Evolutionary conservation across 78 protist species (phyloP).

Genomic region (Dictyostelium purpureum): DNA sequence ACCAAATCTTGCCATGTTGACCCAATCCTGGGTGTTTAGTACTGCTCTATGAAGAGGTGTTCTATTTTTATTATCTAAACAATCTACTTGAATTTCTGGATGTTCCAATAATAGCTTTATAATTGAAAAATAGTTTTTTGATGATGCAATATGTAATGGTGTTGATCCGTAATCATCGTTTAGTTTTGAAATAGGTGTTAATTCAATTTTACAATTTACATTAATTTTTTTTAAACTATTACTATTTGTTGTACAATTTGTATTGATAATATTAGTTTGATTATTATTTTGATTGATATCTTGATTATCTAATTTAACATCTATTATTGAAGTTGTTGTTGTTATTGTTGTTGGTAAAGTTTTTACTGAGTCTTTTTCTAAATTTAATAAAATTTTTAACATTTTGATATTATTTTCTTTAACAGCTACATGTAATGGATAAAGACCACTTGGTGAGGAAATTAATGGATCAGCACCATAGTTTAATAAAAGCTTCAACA

Average conservation of each 20-base stretch:
- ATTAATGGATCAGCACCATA: constrained; percentile 42
- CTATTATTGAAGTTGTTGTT: not conserved
- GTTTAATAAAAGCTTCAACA: constrained; percentile 18
- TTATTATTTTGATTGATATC: not conserved
- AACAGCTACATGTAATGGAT: constrained; percentile 53
- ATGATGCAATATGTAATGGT: constrained; percentile 35
- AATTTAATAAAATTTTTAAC: constrained; percentile 10
- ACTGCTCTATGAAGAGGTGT: constrained; percentile 37
- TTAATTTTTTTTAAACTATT: too few species aligned
- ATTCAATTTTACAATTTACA: constrained; percentile 56
- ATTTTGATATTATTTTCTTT: constrained; percentile 56
- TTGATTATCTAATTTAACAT: not conserved
- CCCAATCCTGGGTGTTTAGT: constrained; percentile 55
- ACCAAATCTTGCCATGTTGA: constrained; percentile 72
- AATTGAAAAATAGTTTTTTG: constrained; percentile 3
- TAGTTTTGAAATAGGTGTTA: constrained; percentile 9
- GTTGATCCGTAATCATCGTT: constrained; percentile 17
- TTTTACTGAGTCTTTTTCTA: too few species aligned
- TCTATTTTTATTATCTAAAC: constrained; percentile 11
- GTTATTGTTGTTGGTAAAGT: not conserved
- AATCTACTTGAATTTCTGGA: constrained; percentile 16
- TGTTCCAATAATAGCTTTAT: constrained; percentile 25
- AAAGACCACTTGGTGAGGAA: constrained; percentile 5
- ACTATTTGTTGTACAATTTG: too few species aligned
- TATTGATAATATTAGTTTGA: not conserved